phyloP scores from a whole-genome alignment of 2,329 filamentous ascomycete species.

The Zasmidium citrigriseum region DNA sequence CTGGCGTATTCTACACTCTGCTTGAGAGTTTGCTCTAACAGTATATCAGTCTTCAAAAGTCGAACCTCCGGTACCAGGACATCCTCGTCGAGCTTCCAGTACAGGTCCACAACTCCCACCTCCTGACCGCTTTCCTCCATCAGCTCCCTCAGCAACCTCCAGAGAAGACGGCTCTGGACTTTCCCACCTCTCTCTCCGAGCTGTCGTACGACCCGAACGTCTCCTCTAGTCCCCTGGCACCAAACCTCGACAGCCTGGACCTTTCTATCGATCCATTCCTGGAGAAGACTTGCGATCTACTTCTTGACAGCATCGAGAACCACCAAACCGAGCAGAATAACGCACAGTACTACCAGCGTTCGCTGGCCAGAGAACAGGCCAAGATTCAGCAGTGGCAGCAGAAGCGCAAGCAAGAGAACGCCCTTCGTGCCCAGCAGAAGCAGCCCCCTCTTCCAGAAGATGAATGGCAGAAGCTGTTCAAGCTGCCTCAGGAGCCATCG shows the following conservation, averaged over 20 bases:
- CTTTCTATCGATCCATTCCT: slow-evolving; percentile 96
- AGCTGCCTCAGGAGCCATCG: slow-evolving; percentile 92
- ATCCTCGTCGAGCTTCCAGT: slow-evolving; percentile 90
- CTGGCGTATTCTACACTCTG: background rate
- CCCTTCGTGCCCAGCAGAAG: slow-evolving; percentile 79
- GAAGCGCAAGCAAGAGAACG: slow-evolving; percentile 96
- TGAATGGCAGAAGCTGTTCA: slow-evolving; percentile 98
- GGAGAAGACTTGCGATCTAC: slow-evolving; percentile 95
- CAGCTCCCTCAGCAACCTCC: slow-evolving; percentile 74
- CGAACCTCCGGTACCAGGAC: slow-evolving; percentile 89
- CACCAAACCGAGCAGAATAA: slow-evolving; percentile 99
- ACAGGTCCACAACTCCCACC: slow-evolving; percentile 92
- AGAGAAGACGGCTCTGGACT: slow-evolving; percentile 62
- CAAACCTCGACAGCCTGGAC: slow-evolving; percentile 86
- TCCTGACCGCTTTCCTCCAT: slow-evolving; percentile 92
- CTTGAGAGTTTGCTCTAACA: slow-evolving; percentile 26
- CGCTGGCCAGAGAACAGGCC: slow-evolving; percentile 87
- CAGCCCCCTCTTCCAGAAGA: slow-evolving; percentile 88
- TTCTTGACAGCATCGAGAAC: slow-evolving; percentile 94
- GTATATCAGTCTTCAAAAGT: slow-evolving; percentile 77
- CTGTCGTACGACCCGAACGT: slow-evolving; percentile 65
- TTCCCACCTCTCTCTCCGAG: slow-evolving; percentile 77
- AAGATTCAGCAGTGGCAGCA: slow-evolving; percentile 97
- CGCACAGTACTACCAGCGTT: slow-evolving; percentile 95
- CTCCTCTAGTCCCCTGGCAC: slow-evolving; percentile 69